Evolutionary conservation across 495 filamentous ascomycete species (phyloP), one percentile per base, ranked within the genome.

Genomic region (Aspergillus steynii): DNA sequence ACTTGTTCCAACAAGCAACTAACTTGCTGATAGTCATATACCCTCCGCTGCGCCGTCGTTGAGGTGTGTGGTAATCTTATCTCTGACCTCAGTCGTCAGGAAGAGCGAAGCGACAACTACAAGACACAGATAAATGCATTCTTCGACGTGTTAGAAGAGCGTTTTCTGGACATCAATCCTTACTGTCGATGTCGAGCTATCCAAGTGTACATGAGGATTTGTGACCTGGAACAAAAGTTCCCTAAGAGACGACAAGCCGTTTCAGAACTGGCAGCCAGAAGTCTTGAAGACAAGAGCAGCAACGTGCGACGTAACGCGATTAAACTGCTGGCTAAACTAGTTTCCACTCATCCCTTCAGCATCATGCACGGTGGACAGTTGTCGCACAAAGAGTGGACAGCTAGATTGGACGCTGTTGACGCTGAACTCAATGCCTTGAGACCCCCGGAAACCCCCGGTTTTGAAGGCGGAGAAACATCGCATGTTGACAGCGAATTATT

Each of bases 1-100:
- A 10, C 25, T 50, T 5, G 3, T 7, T 37, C 63, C 20, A 12
- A 49, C 25, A n/a, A 31, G 45, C 9, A 15, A 42, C 63, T 75
- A 54, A 74, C 64, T 71, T 25, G 6, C 0, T 49, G 15, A 7
- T 61, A 92, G 88, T 96, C 96, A 26, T 96, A 98, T 72, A 93
- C 92, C 15, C 85, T 99, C 25, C 87, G 95, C 29, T 97, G 90
- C 67, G 91, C 95, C 28, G 83, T 99, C 31, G 93, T 99, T 58
- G 95, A 99, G 71, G 92, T 98, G n/a, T 96, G 92, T 72, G 96
- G 95, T n/a, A 98, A 98, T 76, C 84, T 99, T 65, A 89, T 98
- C 56, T 83, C 87, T 14, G 89, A 97, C 71, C 84, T 99, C 12
- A 96, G 87, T 73, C 94, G 91, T 69, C 89, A 94, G 62, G 91